Base-by-base conservation (phyloP, 2,329 filamentous ascomycete genomes). In the Phoma sp. region DNA sequence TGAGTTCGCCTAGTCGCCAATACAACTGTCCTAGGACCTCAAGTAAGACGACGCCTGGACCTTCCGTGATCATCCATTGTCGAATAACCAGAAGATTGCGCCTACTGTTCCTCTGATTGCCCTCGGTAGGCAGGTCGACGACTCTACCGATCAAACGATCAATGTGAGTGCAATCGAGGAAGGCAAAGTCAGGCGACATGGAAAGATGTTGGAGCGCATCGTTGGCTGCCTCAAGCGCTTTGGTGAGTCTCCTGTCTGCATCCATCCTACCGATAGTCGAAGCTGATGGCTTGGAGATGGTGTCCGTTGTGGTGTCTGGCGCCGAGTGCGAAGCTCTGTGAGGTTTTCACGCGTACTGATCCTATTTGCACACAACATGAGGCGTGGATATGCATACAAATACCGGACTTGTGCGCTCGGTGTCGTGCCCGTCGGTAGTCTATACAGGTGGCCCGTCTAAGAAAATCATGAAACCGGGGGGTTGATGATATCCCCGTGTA, bases 11-110 rank as follows among this genome's bases (percentile, higher is more conserved):
- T 44, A 73, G 46, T 15, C 71, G 64, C 71, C 71, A 73, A 55
- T 72, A 73, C 3, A 72, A 60, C 40, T 73, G 71, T n/a, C 71
- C 71, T 5, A 73, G 64, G 10, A 73, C 70, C 51, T 73, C 69
- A 2, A 73, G 53, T 9, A 72, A 58, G 10, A 73, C 68, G 8
- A 73, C 70, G 4, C 67, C 65, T 9, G 71, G 69, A 4, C 70
- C 70, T 52, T 72, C 69, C 38, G 64, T 67, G 27, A 71, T 53
- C 71, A 73, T 73, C 71, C 70, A 73, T 54, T 72, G 71, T 29
- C 71, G 61, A 39, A 73, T 69, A 15, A 72, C 69, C 19, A 73
- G 52, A 24, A 73, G 59, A 24, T 72, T 72, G n/a, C 71, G 66
- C 33, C 70, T 67, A 49, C 68, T 73, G 32, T 73, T 73, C 24